These are phyloP conservation scores for Tubosaeta sp. DNA, from an alignment of 768 basidiomycete species.

Conservation along the genomic window DNA sequence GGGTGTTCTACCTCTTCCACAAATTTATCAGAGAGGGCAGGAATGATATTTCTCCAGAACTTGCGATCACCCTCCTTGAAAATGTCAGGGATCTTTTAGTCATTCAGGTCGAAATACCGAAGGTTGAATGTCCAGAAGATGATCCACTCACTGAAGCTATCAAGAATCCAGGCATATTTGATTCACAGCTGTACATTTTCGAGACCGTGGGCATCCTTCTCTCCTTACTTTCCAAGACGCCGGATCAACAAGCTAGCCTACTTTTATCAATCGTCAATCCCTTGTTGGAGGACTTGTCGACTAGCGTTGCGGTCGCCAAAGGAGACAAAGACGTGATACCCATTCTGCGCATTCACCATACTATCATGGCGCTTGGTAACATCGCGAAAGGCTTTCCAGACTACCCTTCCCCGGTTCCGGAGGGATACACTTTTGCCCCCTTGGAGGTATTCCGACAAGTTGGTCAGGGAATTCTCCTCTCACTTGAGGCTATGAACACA, in stretches of 20 bases:
- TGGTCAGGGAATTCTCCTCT: constrained; percentile 82
- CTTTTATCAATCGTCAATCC: constrained; percentile 79
- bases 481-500: constrained; percentile 82
- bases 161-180: constrained; percentile 66
- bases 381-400: constrained; percentile 97
- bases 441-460: constrained; percentile 79
- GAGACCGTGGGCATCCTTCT: constrained; percentile 86
- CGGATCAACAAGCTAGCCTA: constrained; percentile 64
- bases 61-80: constrained; percentile 68
- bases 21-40: constrained; percentile 84
- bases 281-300: constrained; percentile 67
- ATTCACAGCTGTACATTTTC: constrained; percentile 91
- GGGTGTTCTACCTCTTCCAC: constrained; percentile 90
- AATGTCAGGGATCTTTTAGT: constrained; percentile 72
- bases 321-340: constrained; percentile 64
- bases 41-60: constrained; percentile 68
- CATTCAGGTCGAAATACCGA: constrained; percentile 73
- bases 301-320: constrained; percentile 50
- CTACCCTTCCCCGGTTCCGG: constrained; percentile 65
- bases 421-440: constrained; percentile 65
- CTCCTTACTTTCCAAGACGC: constrained; percentile 63
- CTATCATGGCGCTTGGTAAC: constrained; percentile 91
- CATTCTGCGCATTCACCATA: constrained; percentile 87
- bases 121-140: constrained; percentile 66
- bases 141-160: constrained; percentile 80